Evolutionary conservation across 1,284 basidiomycete species (phyloP).

Genomic region (Gomphus sp.): DNA sequence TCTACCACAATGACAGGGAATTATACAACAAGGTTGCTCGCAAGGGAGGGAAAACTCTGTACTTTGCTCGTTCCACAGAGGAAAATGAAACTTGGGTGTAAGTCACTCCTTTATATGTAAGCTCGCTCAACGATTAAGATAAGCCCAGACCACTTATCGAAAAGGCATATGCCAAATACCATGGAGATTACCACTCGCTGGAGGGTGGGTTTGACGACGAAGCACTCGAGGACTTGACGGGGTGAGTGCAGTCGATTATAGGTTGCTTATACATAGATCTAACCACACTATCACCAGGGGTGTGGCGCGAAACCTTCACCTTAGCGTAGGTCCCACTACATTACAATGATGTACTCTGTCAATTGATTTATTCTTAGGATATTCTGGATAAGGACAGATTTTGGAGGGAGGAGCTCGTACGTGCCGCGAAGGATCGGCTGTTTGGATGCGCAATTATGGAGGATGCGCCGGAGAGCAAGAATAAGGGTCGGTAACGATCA

Average conservation of each 20-base stretch:
- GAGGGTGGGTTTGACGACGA: slow-evolving; percentile 31
- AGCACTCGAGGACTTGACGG: slow-evolving; percentile 41
- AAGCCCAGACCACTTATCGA: slow-evolving; percentile 33
- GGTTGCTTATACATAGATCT: too few species aligned
- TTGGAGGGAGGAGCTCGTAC: slow-evolving; percentile 18
- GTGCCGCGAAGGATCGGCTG: slow-evolving; percentile 34
- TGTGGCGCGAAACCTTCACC: slow-evolving; percentile 30
- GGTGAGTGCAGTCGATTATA: slow-evolving; percentile 20
- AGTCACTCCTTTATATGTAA: neutral
- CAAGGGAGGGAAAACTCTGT: slow-evolving; percentile 35
- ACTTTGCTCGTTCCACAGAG: slow-evolving; percentile 38
- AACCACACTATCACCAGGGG: slow-evolving; percentile 21
- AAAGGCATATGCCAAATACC: slow-evolving; percentile 47
- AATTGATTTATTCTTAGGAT: slow-evolving; percentile 20
- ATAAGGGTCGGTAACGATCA: neutral
- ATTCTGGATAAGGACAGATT: slow-evolving; percentile 19
- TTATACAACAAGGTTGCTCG: slow-evolving; percentile 35
- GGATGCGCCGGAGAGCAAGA: neutral
- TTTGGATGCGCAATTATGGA: slow-evolving; percentile 25
- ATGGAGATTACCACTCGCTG: slow-evolving; percentile 36
- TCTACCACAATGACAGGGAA: slow-evolving; percentile 42
- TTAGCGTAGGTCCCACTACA: slow-evolving; percentile 22
- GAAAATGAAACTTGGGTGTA: slow-evolving; percentile 41
- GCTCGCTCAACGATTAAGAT: too few species aligned
- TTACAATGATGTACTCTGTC: slow-evolving; percentile 30